phyloP scores from a whole-genome alignment of 345 rosid genomes.

The Arabis hirsuta region DNA sequence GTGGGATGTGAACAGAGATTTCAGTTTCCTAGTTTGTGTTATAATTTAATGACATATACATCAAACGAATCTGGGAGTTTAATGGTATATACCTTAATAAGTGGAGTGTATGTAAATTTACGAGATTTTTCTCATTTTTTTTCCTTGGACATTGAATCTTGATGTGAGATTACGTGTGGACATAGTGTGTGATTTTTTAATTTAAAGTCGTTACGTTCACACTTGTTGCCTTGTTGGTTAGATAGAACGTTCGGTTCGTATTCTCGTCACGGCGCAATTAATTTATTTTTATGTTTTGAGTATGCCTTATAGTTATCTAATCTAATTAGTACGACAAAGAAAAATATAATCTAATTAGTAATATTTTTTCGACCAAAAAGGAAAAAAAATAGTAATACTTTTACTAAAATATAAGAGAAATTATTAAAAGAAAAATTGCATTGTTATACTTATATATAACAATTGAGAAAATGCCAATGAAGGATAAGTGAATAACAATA shows the following conservation, averaged over 20 bases:
- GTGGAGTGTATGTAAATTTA: conserved; percentile 28
- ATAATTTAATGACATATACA: conserved; percentile 23
- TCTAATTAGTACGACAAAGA: too few species aligned
- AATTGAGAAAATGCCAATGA: too few species aligned
- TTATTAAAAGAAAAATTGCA: too few species aligned
- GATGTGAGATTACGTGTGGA: conserved; percentile 37
- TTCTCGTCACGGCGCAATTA: conserved; percentile 6
- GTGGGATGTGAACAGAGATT: conserved; percentile 39
- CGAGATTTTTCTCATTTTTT: conserved; percentile 4
- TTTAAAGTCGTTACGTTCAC: conserved; percentile 37
- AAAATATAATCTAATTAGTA: too few species aligned
- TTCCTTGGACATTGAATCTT: conserved; percentile 1
- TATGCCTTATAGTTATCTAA: background rate
- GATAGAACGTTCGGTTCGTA: conserved; percentile 23
- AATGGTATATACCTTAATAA: conserved; percentile 27
- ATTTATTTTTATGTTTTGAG: background rate
- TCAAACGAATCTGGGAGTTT: conserved; percentile 34
- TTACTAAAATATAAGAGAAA: too few species aligned
- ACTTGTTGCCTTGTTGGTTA: conserved; percentile 36
- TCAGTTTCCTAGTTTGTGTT: conserved; percentile 28
- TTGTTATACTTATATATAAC: too few species aligned
- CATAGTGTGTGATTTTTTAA: conserved; percentile 4
- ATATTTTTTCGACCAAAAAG: too few species aligned
- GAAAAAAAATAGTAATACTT: too few species aligned
- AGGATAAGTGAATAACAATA: too few species aligned